Evolutionary conservation across 192 early-diverging fungal species (phyloP).

Genomic region (Haplosporangium gracile): DNA sequence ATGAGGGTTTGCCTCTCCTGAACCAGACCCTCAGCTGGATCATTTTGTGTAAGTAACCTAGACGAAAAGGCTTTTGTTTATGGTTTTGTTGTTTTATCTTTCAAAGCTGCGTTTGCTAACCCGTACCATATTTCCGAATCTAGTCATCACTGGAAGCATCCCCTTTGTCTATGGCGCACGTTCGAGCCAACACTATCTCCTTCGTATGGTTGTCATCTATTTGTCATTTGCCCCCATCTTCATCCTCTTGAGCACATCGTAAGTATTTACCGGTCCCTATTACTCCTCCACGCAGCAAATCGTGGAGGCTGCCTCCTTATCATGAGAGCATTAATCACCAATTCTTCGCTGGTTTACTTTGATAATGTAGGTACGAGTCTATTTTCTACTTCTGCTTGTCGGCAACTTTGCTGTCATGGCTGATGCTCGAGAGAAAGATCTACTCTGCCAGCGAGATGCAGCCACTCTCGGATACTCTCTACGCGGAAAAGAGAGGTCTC

Average conservation of each 20-base stretch:
- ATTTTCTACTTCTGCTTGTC: conserved; percentile 92
- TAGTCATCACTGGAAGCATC: conserved; percentile 66
- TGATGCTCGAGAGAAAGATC: conserved; percentile 77
- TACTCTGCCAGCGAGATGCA: conserved; percentile 56
- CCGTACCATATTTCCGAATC: background rate
- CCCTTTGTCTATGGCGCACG: conserved; percentile 74
- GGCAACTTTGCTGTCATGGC: conserved; percentile 78
- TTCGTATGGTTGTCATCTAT: conserved; percentile 86
- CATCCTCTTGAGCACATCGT: conserved; percentile 87
- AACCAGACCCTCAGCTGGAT: conserved; percentile 78
- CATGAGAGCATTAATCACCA: background rate
- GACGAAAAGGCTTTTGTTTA: background rate
- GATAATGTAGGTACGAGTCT: conserved; percentile 72
- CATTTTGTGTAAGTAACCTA: conserved; percentile 66
- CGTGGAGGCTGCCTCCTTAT: background rate
- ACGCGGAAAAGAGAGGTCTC: conserved; percentile 8
- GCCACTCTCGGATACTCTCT: conserved; percentile 34
- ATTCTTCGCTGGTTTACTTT: background rate
- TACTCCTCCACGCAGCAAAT: background rate
- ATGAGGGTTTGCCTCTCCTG: conserved; percentile 74
- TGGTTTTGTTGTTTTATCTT: background rate
- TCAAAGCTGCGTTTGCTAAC: background rate
- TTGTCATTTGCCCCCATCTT: conserved; percentile 91
- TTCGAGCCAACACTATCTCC: conserved; percentile 78
- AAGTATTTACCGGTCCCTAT: conserved; percentile 2